Base-by-base conservation (phyloP, 2,329 filamentous ascomycete species). In the Colletotrichum aenigma region DNA sequence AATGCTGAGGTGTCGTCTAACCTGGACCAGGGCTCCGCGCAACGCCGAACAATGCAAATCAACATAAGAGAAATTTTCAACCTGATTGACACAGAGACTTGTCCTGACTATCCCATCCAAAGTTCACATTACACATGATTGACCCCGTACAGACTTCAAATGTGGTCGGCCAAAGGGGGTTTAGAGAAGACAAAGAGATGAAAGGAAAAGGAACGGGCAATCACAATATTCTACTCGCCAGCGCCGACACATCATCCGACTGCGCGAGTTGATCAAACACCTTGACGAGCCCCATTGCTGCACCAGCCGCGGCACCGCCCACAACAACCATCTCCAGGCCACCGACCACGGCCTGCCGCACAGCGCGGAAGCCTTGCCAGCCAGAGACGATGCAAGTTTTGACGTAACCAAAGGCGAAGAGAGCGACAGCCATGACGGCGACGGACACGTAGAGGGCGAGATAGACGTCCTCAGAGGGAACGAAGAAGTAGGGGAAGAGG, bases 401-500 rank as follows among this genome's bases (percentile, higher is more conserved):
- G 71, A 88, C 85, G 78, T 92, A 93, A n/a, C 93, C 93, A 81
- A 94, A 94, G 4, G 85, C 82, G 70, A 94, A 89, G 58, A 94
- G 82, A 3, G 91, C 89, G 9, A 92, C 80, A 15, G 91, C 87
- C 80, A 93, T 94, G 69, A 94, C 88, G 6, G 81, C 87, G 30
- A 93, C 87, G 28, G 91, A 93, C 75, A 91, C 89, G 43, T 89
- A 87, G 66, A 96, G 84, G 0, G 88, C 89, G n/a, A 86, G 79
- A 28, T 82, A 81, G 9, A 90, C 85, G 26, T 82, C 81, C 16
- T 78, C 74, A 26, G 72, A 60, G 48, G 72, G 69, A 81, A 90
- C 86, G 78, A 93, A 86, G 78, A 95, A 92, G 84, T 95, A 95
- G 1, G 93, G 93, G 56, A 94, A 83, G 79, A 95, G 88, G 16